Conservation (phyloP, 495 filamentous ascomycete genomes). For the Penicillium samsonianum region DNA sequence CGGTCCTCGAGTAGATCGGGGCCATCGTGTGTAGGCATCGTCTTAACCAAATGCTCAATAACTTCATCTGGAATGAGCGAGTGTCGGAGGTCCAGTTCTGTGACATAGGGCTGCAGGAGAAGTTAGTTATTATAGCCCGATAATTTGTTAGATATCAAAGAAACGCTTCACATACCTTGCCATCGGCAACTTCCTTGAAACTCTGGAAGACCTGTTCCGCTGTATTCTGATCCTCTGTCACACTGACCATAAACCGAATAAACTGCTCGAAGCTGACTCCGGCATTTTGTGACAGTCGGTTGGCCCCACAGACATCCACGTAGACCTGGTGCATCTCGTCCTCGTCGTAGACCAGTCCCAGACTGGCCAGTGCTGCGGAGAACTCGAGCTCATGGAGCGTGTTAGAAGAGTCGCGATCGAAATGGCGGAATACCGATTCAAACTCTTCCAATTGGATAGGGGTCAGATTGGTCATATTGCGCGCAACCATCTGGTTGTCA, state of each 20-base stretch:
- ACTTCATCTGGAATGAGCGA: conserved; percentile 93
- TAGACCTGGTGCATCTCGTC: conserved; percentile 96
- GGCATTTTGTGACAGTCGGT: conserved; percentile 40
- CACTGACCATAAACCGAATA: conserved; percentile 97
- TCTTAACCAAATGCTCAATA: conserved; percentile 84
- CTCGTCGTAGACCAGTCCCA: conserved; percentile 92
- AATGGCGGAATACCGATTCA: conserved; percentile 95
- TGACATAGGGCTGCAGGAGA: conserved; percentile 76
- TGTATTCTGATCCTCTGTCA: conserved; percentile 97
- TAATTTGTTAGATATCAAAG: not conserved
- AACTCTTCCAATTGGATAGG: conserved; percentile 98
- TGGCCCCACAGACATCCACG: conserved; percentile 65
- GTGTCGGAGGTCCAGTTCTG: conserved; percentile 93
- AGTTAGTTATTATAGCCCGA: conserved; percentile 14
- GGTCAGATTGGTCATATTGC: conserved; percentile 98
- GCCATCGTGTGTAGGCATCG: conserved; percentile 78
- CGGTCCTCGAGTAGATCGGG: conserved; percentile 78
- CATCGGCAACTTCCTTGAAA: conserved; percentile 96
- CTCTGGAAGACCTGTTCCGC: conserved; percentile 97
- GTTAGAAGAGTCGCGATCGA: conserved; percentile 91
- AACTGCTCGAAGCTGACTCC: conserved; percentile 97
- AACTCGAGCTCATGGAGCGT: conserved; percentile 93
- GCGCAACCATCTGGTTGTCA: conserved; percentile 94
- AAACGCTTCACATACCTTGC: conserved; percentile 61
- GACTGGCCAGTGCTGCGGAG: conserved; percentile 86